Conservation (phyloP, 345 rosid species). For the Barbarea vulgaris region DNA sequence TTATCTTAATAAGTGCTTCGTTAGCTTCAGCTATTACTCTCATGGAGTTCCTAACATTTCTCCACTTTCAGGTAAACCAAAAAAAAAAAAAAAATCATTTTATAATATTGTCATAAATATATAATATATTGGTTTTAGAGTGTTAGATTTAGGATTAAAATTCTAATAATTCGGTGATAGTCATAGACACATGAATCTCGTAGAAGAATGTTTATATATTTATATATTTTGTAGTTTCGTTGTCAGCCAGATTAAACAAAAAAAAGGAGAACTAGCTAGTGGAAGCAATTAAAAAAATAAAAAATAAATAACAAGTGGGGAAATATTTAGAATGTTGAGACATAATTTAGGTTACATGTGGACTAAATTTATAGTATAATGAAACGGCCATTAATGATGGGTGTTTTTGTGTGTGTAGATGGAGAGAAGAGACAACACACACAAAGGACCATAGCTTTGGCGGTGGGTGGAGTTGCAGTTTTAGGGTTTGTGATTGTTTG, state of each 20-base stretch:
- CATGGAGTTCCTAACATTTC: conserved; percentile 64
- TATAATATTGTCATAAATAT: background rate
- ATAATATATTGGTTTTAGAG: background rate
- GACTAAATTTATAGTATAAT: background rate
- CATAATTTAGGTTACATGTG: conserved; percentile 14
- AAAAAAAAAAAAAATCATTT: background rate
- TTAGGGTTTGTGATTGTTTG: conserved; percentile 63
- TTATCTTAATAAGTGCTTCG: conserved; percentile 72
- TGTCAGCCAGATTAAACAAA: background rate
- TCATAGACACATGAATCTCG: conserved; percentile 11
- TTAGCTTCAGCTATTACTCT: conserved; percentile 82
- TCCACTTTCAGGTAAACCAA: conserved; percentile 45
- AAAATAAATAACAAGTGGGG: background rate
- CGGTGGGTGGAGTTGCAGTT: conserved; percentile 80
- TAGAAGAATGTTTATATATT: background rate
- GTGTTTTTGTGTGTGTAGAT: conserved; percentile 25
- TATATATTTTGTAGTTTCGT: conserved; percentile 3
- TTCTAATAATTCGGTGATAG: background rate
- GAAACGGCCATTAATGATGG: background rate
- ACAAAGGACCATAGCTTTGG: conserved; percentile 79
- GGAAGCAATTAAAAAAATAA: background rate
- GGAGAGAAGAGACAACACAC: conserved; percentile 54
- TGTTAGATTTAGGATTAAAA: background rate
- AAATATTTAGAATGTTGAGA: conserved; percentile 15
- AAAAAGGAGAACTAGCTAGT: background rate